Evolutionary conservation across 2,329 filamentous ascomycete genomes (phyloP), one percentile per base, ranked within the genome.

Genomic region (Lomentospora prolificans): DNA sequence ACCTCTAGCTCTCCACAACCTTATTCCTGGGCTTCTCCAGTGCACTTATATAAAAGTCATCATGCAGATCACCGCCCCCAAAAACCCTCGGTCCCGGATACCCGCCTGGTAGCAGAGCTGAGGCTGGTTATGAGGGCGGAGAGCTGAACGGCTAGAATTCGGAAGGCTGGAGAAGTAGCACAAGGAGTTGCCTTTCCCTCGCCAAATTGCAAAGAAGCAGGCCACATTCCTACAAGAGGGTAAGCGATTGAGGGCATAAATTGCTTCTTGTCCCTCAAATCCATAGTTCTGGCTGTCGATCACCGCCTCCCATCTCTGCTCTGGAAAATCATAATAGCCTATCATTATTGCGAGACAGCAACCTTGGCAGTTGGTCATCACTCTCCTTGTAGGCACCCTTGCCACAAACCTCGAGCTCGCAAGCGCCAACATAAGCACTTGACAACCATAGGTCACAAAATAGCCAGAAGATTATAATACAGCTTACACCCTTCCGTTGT

Each of bases 231-330:
- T 14, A 41, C 19, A 19, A 19, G 22, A 48, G n/a, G 51, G 51
- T 5, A 24, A 14, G 19, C 5, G 36, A 17, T 53, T 25, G 33
- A 36, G n/a, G 24, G 24, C 6, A 27, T 24, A 25, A 24, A 41
- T 41, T 53, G 33, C 33, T 27, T 53, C 36, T 53, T 39, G 17
- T 25, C 51, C 19, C 22, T 19, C 44, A 48, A n/a, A 48, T 25
- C 31, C n/a, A 41, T 41, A 22, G 31, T 53, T 14, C 33, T 14
- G 12, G 19, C 33, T 24, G 51, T 53, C 51, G 51, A 53, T 53
- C 51, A 48, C 44, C 22, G 9, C 44, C 44, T 48, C 31, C n/a
- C 27, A 41, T 24, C 28, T n/a, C 51, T 27, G 33, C 51, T 19
- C 31, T 36, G 33, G 51, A 27, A 53, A 24, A 53, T 53, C 51